Evolutionary conservation across 176 grass and related monocot species (phyloP).

Genomic region (Paspalum notatum): DNA sequence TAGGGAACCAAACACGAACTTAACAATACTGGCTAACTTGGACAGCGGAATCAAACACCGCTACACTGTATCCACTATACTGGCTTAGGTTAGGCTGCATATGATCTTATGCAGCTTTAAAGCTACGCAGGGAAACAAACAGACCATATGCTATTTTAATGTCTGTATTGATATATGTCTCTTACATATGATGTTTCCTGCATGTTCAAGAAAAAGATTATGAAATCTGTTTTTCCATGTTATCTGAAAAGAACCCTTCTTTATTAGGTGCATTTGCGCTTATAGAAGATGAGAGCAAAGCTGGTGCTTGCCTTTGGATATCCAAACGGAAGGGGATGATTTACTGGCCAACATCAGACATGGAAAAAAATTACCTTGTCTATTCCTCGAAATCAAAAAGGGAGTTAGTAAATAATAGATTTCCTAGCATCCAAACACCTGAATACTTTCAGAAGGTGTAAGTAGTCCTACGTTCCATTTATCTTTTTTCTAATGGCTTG

Average conservation of each 20-base stretch:
- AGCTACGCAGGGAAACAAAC: too few relatives aligned
- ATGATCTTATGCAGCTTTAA: too few relatives aligned
- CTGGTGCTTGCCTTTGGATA: conserved; percentile 93
- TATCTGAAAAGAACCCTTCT: conserved; percentile 26
- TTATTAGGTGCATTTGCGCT: conserved; percentile 74
- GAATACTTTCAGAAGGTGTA: conserved; percentile 84
- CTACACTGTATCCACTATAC: too few relatives aligned
- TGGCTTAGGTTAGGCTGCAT: too few relatives aligned
- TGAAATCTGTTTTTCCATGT: not conserved
- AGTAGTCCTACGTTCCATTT: conserved; percentile 18
- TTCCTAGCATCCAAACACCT: conserved; percentile 62
- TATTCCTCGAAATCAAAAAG: conserved; percentile 49
- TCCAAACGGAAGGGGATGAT: conserved; percentile 74
- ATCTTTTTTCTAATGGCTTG: not conserved
- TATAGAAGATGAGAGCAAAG: conserved; percentile 88
- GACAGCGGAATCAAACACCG: too few relatives aligned
- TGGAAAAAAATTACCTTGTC: conserved; percentile 62
- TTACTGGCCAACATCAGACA: conserved; percentile 79
- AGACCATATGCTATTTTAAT: not conserved
- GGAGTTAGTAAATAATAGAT: conserved; percentile 45
- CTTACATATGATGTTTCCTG: conserved; percentile 8
- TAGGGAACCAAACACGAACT: too few relatives aligned
- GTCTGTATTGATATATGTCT: conserved; percentile 8
- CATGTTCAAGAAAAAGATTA: not conserved
- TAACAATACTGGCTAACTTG: too few relatives aligned